Percentiles rank a stretch among this genome's conserved stretches.
Conservation (phyloP, 805 yeast genomes). For the Clavispora phyllophila region DNA sequence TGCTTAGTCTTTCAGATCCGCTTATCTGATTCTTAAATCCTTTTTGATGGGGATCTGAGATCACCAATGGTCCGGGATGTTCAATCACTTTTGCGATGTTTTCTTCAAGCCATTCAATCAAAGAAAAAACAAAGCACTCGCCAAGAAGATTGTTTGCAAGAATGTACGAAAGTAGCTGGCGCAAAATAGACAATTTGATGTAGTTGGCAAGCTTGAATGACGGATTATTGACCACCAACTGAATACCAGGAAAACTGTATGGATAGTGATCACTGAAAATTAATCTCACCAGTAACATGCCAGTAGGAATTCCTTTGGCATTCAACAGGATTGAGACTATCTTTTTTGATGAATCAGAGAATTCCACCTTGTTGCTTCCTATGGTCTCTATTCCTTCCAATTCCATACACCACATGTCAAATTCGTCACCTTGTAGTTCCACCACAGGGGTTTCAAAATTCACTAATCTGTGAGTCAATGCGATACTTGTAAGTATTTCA, state of each 20-base stretch:
- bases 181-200: conserved; percentile 54
- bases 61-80: conserved; percentile 66
- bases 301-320: conserved; percentile 4
- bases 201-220: conserved; percentile 61
- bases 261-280: conserved; percentile 51
- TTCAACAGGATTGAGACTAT: conserved; percentile 10
- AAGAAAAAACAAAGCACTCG: conserved; percentile 59
- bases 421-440: conserved; percentile 21
- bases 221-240: conserved; percentile 34
- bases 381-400: conserved; percentile 60
- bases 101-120: conserved; percentile 76
- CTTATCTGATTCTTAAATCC: background rate
- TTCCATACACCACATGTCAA: conserved; percentile 69
- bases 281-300: conserved; percentile 18
- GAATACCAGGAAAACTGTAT: conserved; percentile 61
- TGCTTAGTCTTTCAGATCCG: background rate
- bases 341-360: conserved; percentile 18
- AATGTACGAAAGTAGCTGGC: conserved; percentile 42
- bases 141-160: conserved; percentile 49
- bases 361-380: conserved; percentile 42
- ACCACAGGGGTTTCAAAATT: conserved; percentile 7
- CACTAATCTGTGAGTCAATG: conserved; percentile 38
- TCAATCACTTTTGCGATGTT: conserved; percentile 53
- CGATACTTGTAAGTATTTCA: conserved; percentile 48
- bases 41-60: conserved; percentile 5